phyloP scores from a whole-genome alignment of 768 basidiomycete species.

The Peribolospora kevripleyi region DNA sequence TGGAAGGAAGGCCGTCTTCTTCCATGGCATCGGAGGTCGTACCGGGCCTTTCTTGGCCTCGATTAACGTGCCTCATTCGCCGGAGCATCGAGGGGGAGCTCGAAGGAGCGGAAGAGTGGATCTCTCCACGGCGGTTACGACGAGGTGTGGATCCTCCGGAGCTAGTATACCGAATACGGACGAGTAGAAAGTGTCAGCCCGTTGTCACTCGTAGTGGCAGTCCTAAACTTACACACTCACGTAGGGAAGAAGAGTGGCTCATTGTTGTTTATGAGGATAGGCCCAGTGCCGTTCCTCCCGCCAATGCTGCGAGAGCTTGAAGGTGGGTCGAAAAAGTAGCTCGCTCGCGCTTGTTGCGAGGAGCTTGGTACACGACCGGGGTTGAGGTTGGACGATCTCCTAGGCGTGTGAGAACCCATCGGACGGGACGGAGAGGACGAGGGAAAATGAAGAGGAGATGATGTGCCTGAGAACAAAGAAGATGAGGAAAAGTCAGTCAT shows the following conservation, averaged over 20 bases:
- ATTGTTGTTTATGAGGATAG: conserved; percentile 1
- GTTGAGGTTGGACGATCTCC: conserved; percentile 9
- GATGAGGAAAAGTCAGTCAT: too few species aligned
- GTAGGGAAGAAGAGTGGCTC: conserved; percentile 25
- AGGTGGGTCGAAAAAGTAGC: conserved; percentile 8
- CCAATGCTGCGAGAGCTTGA: conserved; percentile 2
- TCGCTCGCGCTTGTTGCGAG: not conserved
- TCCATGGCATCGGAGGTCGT: too few species aligned
- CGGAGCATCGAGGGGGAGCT: conserved; percentile 21
- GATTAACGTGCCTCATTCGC: too few species aligned
- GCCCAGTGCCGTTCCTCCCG: conserved; percentile 4
- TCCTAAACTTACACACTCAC: conserved; percentile 11
- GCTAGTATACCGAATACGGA: not conserved
- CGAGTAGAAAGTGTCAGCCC: not conserved
- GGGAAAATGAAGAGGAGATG: conserved; percentile 21
- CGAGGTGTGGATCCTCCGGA: conserved; percentile 30
- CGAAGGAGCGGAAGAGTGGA: conserved; percentile 56
- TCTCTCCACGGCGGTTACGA: conserved; percentile 60
- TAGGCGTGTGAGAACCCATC: not conserved
- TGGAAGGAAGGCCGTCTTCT: too few species aligned
- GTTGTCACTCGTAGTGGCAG: not conserved
- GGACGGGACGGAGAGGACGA: conserved; percentile 15
- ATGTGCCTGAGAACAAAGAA: conserved; percentile 7
- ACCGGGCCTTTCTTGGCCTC: too few species aligned
- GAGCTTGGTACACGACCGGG: conserved; percentile 3